Conservation (phyloP, 768 basidiomycete species). For the Thelephora ganbajun region DNA sequence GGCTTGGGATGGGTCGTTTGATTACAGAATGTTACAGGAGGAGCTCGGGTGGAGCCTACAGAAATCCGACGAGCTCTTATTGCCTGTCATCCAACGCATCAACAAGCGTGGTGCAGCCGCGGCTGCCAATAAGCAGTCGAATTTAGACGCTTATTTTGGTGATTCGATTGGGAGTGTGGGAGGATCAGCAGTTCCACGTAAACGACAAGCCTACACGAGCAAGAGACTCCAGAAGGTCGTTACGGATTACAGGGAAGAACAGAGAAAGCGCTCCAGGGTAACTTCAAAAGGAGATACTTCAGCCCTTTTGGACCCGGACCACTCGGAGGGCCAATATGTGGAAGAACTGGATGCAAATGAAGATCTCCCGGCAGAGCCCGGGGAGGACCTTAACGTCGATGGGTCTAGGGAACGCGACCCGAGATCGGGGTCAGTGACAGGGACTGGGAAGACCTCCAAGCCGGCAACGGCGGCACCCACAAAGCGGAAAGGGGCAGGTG, state of each 20-base stretch:
- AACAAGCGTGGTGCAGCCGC: slow-evolving; percentile 53
- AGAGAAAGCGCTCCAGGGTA: slow-evolving; percentile 12
- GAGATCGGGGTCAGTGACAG: too few species aligned
- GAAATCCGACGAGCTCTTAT: slow-evolving; percentile 83
- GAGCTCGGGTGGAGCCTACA: slow-evolving; percentile 72
- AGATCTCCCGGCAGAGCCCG: too few species aligned
- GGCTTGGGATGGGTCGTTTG: background rate
- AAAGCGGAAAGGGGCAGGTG: too few species aligned
- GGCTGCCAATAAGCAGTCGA: slow-evolving; percentile 63
- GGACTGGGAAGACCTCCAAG: too few species aligned
- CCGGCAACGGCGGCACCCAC: too few species aligned
- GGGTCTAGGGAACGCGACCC: too few species aligned
- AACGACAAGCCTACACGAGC: slow-evolving; percentile 70
- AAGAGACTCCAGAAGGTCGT: slow-evolving; percentile 82
- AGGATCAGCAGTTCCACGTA: slow-evolving; percentile 62
- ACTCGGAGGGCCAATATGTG: too few species aligned
- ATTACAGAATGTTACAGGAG: slow-evolving; percentile 46
- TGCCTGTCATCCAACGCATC: slow-evolving; percentile 86
- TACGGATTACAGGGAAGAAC: slow-evolving; percentile 56
- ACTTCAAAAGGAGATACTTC: too few species aligned
- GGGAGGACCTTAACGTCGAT: too few species aligned
- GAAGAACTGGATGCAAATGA: too few species aligned
- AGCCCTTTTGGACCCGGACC: too few species aligned
- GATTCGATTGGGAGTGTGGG: slow-evolving; percentile 19
- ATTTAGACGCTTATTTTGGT: slow-evolving; percentile 64